phyloP scores from a whole-genome alignment of 2,329 filamentous ascomycete genomes.

The Aureobasidium sp. region DNA sequence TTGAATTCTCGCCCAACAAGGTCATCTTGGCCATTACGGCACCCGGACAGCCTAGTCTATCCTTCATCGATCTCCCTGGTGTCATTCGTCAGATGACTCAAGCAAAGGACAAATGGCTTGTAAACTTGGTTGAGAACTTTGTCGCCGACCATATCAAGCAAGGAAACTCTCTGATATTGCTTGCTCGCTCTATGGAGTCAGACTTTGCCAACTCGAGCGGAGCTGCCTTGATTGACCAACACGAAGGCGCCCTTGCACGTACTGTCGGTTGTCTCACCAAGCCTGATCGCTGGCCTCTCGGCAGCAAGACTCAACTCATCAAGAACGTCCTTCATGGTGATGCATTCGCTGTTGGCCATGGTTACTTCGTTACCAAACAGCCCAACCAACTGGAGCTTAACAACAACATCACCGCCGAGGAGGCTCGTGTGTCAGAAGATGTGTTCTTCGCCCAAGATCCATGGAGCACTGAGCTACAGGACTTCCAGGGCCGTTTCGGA shows the following conservation, averaged over 20 bases:
- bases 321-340: constrained; percentile 43
- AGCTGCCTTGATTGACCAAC: constrained; percentile 33
- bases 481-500: constrained; percentile 41
- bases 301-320: constrained; percentile 31
- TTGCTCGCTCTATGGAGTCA: constrained; percentile 67
- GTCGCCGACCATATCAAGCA: constrained; percentile 62
- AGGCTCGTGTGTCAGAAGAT: constrained; percentile 41
- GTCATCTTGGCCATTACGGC: constrained; percentile 68
- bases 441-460: constrained; percentile 40
- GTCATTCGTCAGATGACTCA: constrained; percentile 64
- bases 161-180: constrained; percentile 63
- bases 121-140: constrained; percentile 64
- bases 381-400: constrained; percentile 45
- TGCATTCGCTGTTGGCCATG: constrained; percentile 57
- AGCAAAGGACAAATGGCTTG: constrained; percentile 54
- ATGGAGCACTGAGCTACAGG: constrained; percentile 37
- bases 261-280: constrained; percentile 64
- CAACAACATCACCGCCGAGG: constrained; percentile 32
- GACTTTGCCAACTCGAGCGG: constrained; percentile 70
- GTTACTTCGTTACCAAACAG: constrained; percentile 69
- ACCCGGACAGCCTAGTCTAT: constrained; percentile 61
- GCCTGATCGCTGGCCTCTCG: constrained; percentile 59
- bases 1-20: constrained; percentile 74
- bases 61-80: constrained; percentile 79
- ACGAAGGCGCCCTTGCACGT: constrained; percentile 31